A percentile compares a stretch with the other conserved stretches of the same genome.
phyloP scores from a whole-genome alignment of 805 yeast species.

The Cyberlindnera suaveolens region DNA sequence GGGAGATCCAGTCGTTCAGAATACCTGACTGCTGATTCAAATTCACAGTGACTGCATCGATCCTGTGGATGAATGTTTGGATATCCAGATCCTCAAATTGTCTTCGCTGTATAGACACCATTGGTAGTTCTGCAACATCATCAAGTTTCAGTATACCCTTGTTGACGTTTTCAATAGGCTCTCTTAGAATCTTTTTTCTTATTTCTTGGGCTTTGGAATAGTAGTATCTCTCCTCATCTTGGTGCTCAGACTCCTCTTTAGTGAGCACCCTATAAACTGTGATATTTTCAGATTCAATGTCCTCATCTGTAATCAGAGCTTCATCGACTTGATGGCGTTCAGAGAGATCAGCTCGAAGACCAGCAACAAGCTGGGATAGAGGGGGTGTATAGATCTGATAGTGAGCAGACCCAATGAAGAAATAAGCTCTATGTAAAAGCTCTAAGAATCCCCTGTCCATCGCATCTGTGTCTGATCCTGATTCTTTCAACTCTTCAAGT shows the following conservation, averaged over 20 bases:
- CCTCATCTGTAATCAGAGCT: background rate
- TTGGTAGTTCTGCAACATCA: background rate
- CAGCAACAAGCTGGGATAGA: slow-evolving; percentile 21
- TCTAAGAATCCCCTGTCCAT: slow-evolving; percentile 43
- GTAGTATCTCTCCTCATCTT: slow-evolving; percentile 41
- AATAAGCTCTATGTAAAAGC: slow-evolving; percentile 67
- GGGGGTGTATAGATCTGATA: slow-evolving; percentile 45
- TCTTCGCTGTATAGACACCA: background rate
- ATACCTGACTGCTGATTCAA: slow-evolving; percentile 46
- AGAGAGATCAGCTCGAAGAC: slow-evolving; percentile 12
- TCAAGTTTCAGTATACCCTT: slow-evolving; percentile 4
- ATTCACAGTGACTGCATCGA: slow-evolving; percentile 21
- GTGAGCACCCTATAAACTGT: slow-evolving; percentile 16
- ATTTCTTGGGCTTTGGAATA: slow-evolving; percentile 58
- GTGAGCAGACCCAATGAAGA: slow-evolving; percentile 69
- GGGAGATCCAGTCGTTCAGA: slow-evolving; percentile 46
- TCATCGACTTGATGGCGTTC: slow-evolving; percentile 9
- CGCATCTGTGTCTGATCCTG: slow-evolving; percentile 18
- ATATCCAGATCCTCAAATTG: slow-evolving; percentile 6
- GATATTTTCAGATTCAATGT: slow-evolving; percentile 23
- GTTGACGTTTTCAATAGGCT: slow-evolving; percentile 22
- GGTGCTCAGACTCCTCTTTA: slow-evolving; percentile 30
- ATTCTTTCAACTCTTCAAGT: slow-evolving; percentile 5
- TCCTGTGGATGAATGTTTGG: slow-evolving; percentile 8
- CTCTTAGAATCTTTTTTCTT: slow-evolving; percentile 44